These are phyloP conservation scores for Cinchona pubescens DNA, from an alignment of 257 asterid genomes.

Conservation along the genomic window DNA sequence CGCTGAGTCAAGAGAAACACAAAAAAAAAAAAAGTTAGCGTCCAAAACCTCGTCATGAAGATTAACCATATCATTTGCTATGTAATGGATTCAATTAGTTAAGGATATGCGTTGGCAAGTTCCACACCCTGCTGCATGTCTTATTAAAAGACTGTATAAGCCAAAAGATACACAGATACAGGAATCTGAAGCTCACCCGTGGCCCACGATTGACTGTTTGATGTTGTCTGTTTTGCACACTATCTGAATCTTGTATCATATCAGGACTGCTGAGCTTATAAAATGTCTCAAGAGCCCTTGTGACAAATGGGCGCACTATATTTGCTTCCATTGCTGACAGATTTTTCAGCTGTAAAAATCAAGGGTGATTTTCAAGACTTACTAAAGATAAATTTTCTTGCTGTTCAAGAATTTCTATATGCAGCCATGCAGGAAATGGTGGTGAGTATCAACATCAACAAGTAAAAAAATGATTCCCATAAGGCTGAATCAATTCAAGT, in stretches of 20 bases:
- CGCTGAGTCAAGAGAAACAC: slow-evolving; percentile 43
- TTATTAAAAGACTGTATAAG: background rate
- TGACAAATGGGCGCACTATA: slow-evolving; percentile 83
- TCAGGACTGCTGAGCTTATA: slow-evolving; percentile 71
- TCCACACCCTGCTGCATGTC: background rate
- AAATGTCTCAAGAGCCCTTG: slow-evolving; percentile 75
- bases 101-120: background rate
- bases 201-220: slow-evolving; percentile 70
- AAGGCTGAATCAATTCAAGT: background rate
- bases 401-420: background rate
- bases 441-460: background rate
- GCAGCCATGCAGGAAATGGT: background rate
- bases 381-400: background rate
- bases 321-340: slow-evolving; percentile 97
- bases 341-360: slow-evolving; percentile 68
- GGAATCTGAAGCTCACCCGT: slow-evolving; percentile 49
- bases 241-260: slow-evolving; percentile 65
- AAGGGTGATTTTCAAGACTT: slow-evolving; percentile 13
- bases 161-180: slow-evolving; percentile 5
- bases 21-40: slow-evolving; percentile 8
- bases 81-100: background rate
- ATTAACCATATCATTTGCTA: background rate
- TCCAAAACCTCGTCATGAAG: slow-evolving; percentile 17
- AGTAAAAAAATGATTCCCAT: background rate
- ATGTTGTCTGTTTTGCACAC: slow-evolving; percentile 56